phyloP scores from a whole-genome alignment of 2,329 filamentous ascomycete genomes.

The Mollisiaceae sp. region DNA sequence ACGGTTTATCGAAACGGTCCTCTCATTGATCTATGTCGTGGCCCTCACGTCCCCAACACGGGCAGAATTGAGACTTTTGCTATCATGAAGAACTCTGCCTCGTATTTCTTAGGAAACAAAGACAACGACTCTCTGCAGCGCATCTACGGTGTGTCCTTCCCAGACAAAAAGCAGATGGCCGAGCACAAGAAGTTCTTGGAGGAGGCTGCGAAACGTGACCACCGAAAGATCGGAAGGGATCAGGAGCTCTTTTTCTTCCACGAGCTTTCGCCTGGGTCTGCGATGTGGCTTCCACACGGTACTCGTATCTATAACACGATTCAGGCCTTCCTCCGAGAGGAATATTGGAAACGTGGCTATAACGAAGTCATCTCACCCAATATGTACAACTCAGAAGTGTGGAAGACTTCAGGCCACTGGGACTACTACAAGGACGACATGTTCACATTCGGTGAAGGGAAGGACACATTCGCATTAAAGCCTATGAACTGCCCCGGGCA shows the following conservation, averaged over 20 bases:
- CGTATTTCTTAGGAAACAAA: conserved; percentile 93
- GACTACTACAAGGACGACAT: conserved; percentile 94
- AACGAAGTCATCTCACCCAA: conserved; percentile 95
- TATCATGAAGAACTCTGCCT: conserved; percentile 78
- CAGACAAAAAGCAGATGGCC: conserved; percentile 92
- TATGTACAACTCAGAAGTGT: conserved; percentile 92
- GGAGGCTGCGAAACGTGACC: conserved; percentile 97
- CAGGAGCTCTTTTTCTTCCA: conserved; percentile 99
- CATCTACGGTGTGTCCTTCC: conserved; percentile 95
- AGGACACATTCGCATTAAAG: conserved; percentile 85
- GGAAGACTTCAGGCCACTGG: conserved; percentile 97
- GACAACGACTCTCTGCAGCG: conserved; percentile 94
- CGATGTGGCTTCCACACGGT: conserved; percentile 91
- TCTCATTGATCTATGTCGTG: conserved; percentile 92
- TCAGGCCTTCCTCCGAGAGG: conserved; percentile 77
- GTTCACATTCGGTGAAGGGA: conserved; percentile 85
- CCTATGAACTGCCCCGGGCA: conserved; percentile 99
- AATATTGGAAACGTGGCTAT: conserved; percentile 94
- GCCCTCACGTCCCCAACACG: conserved; percentile 92
- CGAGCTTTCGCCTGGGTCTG: conserved; percentile 88
- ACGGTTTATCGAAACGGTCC: conserved; percentile 93
- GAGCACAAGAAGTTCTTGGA: conserved; percentile 95
- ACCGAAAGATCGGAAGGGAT: conserved; percentile 90
- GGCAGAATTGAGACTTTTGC: conserved; percentile 93
- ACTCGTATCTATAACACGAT: conserved; percentile 93